A percentile compares a stretch with the other conserved stretches of the same genome.
phyloP scores from a whole-genome alignment of 176 grass and related monocot genomes.

The Poa pratensis region DNA sequence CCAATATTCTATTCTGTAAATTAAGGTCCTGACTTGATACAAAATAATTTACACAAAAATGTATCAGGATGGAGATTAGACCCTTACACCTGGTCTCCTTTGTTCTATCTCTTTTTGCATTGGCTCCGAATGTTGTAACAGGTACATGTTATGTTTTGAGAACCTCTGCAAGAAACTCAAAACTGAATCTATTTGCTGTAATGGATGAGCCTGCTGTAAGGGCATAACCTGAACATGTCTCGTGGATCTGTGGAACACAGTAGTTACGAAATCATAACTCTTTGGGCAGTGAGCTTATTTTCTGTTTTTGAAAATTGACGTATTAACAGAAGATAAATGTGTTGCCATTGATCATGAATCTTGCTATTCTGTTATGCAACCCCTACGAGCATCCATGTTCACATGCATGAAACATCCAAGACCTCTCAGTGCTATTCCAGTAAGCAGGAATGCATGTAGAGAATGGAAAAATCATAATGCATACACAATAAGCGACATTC shows the following conservation, averaged over 20 bases:
- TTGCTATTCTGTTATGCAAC: constrained; percentile 14
- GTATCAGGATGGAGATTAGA: constrained; percentile 1
- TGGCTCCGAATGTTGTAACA: neutral
- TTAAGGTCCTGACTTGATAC: neutral
- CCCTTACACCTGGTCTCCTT: neutral
- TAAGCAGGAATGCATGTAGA: neutral
- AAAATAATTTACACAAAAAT: neutral
- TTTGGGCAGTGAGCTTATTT: neutral
- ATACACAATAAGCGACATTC: neutral
- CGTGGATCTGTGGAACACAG: neutral
- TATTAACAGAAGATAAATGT: neutral
- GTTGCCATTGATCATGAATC: neutral
- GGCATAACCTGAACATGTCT: constrained; percentile 11
- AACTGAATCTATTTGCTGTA: neutral
- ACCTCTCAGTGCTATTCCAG: neutral
- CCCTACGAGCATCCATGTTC: neutral
- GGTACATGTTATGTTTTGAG: constrained; percentile 5
- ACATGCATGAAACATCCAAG: neutral
- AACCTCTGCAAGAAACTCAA: neutral
- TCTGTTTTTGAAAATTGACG: neutral
- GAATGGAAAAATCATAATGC: neutral
- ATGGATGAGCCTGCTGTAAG: neutral
- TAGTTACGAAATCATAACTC: neutral
- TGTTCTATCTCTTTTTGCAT: neutral
- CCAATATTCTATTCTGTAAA: neutral